Evolutionary conservation across 2,329 filamentous ascomycete genomes (phyloP).

Genomic region (Penicillium freii): DNA sequence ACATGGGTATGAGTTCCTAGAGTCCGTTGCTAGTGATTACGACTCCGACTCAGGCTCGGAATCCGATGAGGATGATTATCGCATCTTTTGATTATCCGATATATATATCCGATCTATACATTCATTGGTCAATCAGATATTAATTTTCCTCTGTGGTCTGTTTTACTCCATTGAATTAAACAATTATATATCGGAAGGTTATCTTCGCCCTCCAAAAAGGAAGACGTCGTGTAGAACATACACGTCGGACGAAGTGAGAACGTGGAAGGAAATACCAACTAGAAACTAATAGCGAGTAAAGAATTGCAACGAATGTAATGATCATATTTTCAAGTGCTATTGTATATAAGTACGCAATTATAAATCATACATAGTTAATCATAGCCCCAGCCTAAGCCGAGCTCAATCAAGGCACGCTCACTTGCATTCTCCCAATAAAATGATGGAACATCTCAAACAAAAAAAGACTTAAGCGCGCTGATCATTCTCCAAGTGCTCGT

Average conservation of each 20-base stretch:
- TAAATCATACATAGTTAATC: conserved; percentile 7
- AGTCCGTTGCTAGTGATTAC: not conserved
- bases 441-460: not conserved
- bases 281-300: not conserved
- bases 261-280: not conserved
- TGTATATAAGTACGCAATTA: conserved; percentile 11
- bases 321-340: conserved; percentile 7
- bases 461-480: conserved; percentile 28
- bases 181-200: not conserved
- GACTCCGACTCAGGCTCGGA: conserved; percentile 9
- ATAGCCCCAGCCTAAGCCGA: conserved; percentile 3
- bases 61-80: conserved; percentile 13
- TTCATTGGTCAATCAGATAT: not conserved
- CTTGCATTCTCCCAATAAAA: conserved; percentile 5
- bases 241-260: not conserved
- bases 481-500: conserved; percentile 27
- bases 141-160: not conserved
- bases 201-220: not conserved
- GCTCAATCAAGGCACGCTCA: conserved; percentile 10
- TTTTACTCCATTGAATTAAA: not conserved
- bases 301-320: not conserved
- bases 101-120: not conserved
- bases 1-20: not conserved
- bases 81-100: conserved; percentile 3
- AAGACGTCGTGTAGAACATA: not conserved